Evolutionary conservation across 805 yeast genomes (phyloP), one percentile per base, ranked within the genome.

Genomic region (Isabelozyma rhagii): DNA sequence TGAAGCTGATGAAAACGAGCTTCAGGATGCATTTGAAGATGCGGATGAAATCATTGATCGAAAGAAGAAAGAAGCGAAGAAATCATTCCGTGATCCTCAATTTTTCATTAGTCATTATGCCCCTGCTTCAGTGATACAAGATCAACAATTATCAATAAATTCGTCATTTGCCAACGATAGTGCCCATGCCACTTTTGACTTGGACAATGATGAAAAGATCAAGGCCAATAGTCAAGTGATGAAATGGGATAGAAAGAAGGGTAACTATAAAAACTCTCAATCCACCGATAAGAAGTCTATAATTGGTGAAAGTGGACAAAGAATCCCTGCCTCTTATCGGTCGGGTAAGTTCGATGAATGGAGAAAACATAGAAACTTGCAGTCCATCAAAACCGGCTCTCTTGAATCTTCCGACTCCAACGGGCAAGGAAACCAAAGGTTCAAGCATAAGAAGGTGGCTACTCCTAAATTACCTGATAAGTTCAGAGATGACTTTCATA

Each of bases 401-500:
- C 63, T 72, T 55, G 89, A 82, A 55, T 63, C 60, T 10, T 51
- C 61, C 14, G 66, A 60, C 38, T 63, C 53, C 42, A 61, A 61
- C 40, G 61, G 62, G 39, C 62, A 69, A 28, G 59, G 68, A 28
- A 67, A 67, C 50, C 61, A 70, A 63, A 63, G 79, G 56, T 89
- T 82, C 76, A 83, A 83, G 68, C 98, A 94, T 64, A 83, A 84
- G 54, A 81, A 80, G 61, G 73, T 72, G 44, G 79, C 80, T 52
- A 92, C 97, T 2, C 99, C 99, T 40, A 88, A 83, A 63, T 70
- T 85, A 40, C 97, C 99, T n/a, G 97, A 91, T 62, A 90, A 81
- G 69, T 83, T 75, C 57, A 83, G 98, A 71, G 97, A 92, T 62
- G 92, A 94, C 68, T 94, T 81, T 70, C 79, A 83, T 51, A 77